Conservation (phyloP, 345 rosid species). For the Eucalyptus tenuipes region DNA sequence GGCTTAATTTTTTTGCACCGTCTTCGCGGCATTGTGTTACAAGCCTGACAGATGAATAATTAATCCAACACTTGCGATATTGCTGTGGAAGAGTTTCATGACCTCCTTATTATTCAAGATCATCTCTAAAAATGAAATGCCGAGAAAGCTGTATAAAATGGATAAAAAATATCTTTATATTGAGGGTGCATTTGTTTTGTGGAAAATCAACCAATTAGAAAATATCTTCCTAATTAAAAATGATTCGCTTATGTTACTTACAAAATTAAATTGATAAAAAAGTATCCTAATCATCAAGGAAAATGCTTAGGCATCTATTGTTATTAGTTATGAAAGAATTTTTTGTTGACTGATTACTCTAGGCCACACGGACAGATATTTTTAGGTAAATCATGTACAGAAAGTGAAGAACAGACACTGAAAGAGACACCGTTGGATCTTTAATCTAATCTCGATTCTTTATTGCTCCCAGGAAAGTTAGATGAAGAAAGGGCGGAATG, state of each 20-base stretch:
- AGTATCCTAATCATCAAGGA: background rate
- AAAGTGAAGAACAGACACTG: background rate
- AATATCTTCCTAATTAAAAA: background rate
- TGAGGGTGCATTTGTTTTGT: background rate
- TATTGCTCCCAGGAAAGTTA: background rate
- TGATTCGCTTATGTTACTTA: background rate
- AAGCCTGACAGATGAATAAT: background rate
- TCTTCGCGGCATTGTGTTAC: background rate
- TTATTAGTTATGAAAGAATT: background rate
- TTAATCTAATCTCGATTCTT: background rate
- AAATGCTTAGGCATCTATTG: background rate
- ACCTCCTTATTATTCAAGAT: background rate
- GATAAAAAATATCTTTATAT: background rate
- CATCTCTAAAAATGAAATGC: background rate
- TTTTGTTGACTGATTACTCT: background rate
- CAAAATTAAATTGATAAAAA: background rate
- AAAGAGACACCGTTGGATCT: accelerated
- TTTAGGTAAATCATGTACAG: background rate
- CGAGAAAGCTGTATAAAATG: background rate
- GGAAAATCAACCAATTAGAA: too few relatives aligned
- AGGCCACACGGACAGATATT: background rate
- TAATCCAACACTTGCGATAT: background rate
- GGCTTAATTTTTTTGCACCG: background rate
- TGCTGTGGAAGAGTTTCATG: background rate
- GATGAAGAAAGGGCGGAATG: background rate